Conservation (phyloP, 2,329 filamentous ascomycete species). For the Fusarium miscanthi region DNA sequence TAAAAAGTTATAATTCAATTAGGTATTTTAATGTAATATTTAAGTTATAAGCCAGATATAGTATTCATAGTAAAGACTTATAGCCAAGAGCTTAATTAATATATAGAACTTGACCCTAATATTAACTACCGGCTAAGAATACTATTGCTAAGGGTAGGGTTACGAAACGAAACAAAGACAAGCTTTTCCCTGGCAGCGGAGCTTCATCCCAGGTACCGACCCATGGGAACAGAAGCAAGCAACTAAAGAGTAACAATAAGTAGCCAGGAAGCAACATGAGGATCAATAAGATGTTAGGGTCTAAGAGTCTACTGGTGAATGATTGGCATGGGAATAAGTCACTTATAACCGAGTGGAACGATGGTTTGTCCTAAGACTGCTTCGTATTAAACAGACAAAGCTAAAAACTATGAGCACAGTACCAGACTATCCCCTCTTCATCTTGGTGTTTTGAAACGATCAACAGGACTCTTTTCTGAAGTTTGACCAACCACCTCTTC, state of each 20-base stretch:
- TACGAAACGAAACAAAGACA: not conserved
- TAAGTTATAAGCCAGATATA: no score
- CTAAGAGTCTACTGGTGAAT: fast-evolving
- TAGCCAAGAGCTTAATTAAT: no score
- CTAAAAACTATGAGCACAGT: slow-evolving; percentile 30
- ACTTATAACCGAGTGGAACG: not conserved
- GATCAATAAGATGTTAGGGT: no score
- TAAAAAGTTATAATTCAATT: no score
- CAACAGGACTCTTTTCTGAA: slow-evolving; percentile 28
- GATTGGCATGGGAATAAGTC: not conserved
- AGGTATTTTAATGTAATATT: no score
- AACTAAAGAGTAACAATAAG: not conserved
- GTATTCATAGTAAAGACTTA: no score
- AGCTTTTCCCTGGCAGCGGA: not conserved
- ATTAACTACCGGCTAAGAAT: not conserved
- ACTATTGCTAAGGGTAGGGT: not conserved
- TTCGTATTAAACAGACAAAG: slow-evolving; percentile 28
- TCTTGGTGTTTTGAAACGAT: slow-evolving; percentile 17
- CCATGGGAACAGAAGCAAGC: no score
- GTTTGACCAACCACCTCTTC: slow-evolving; percentile 9
- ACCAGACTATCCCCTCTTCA: slow-evolving; percentile 29
- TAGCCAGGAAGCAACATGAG: fast-evolving
- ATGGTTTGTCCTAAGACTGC: slow-evolving; percentile 11
- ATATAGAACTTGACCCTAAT: no score
- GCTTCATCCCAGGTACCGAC: no score